These are phyloP conservation scores for Wallacemonas sp. DNA, from an alignment of 208 protist species.

Conservation along the genomic window DNA sequence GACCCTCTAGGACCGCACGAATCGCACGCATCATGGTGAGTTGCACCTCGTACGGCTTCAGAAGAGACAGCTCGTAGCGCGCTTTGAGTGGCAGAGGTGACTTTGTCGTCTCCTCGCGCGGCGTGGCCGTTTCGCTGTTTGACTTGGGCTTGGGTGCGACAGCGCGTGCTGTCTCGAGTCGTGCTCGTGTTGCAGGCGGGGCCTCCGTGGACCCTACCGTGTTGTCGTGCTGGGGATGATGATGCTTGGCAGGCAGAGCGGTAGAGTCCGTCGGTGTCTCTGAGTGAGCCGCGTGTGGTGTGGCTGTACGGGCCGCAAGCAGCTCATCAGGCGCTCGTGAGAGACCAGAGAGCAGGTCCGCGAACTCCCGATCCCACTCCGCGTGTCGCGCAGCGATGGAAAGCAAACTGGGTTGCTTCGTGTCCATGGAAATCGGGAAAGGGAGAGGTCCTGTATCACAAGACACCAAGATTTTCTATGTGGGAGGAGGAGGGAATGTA, in stretches of 20 bases:
- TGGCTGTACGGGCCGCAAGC: too few species aligned
- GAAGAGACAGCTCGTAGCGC: slow-evolving; percentile 35
- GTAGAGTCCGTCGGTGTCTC: too few species aligned
- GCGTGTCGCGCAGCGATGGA: slow-evolving; percentile 9
- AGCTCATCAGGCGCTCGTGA: not conserved
- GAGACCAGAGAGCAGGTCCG: slow-evolving; percentile 4
- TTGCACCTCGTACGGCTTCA: slow-evolving; percentile 86
- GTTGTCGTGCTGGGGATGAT: too few species aligned
- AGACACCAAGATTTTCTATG: too few species aligned
- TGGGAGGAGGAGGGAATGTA: too few species aligned
- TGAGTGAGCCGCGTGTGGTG: too few species aligned
- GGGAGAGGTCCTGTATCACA: not conserved
- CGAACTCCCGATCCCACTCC: slow-evolving; percentile 4
- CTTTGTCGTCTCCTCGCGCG: not conserved
- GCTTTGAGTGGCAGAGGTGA: not conserved
- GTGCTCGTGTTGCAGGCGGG: too few species aligned
- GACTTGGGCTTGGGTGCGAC: not conserved
- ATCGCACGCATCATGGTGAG: slow-evolving; percentile 86
- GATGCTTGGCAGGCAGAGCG: too few species aligned
- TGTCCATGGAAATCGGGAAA: not conserved
- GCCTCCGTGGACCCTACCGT: too few species aligned
- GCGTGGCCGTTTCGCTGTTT: not conserved
- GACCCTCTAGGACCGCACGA: slow-evolving; percentile 18
- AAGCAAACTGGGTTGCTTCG: not conserved
- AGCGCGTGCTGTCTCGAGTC: not conserved